Percentiles rank a stretch among this genome's conserved stretches.
These are phyloP conservation scores for Hippophae gyantsensis DNA, from an alignment of 306 rosid species.

Conservation along the genomic window DNA sequence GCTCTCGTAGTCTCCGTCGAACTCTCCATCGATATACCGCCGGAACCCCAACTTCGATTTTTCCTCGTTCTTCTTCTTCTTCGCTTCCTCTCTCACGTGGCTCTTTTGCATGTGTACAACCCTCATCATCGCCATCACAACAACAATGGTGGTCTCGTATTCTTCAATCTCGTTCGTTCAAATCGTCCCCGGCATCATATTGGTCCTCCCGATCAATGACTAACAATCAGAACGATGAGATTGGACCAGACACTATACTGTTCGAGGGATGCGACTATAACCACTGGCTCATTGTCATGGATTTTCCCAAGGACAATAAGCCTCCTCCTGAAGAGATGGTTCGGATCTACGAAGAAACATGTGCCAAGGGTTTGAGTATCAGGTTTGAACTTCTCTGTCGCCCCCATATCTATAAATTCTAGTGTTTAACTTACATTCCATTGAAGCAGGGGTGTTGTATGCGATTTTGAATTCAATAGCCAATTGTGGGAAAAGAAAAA, in stretches of 20 bases:
- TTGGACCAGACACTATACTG: conserved; percentile 54
- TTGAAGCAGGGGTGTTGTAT: too few relatives aligned
- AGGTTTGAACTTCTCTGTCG: conserved; percentile 24
- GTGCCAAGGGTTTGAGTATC: conserved; percentile 67
- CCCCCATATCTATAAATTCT: too few relatives aligned
- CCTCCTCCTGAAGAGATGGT: conserved; percentile 55
- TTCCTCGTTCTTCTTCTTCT: not conserved
- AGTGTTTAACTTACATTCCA: too few relatives aligned
- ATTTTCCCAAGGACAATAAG: conserved; percentile 38
- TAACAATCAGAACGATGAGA: conserved; percentile 26
- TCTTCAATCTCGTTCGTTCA: conserved; percentile 30
- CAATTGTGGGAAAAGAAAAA: too few relatives aligned
- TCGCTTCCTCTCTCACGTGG: conserved; percentile 1
- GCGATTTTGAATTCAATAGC: too few relatives aligned
- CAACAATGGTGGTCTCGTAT: not conserved
- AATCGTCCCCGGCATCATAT: conserved; percentile 26
- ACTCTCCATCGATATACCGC: too few relatives aligned
- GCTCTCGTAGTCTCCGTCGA: too few relatives aligned
- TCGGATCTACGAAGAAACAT: conserved; percentile 52
- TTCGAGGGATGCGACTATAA: conserved; percentile 86
- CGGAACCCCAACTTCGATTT: too few relatives aligned
- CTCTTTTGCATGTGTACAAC: not conserved
- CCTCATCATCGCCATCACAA: conserved; percentile 4
- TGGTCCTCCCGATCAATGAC: conserved; percentile 25
- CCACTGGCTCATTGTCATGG: conserved; percentile 77